Base-by-base conservation (phyloP, 192 early-diverging fungal species). In the Dissophora globulifera region DNA sequence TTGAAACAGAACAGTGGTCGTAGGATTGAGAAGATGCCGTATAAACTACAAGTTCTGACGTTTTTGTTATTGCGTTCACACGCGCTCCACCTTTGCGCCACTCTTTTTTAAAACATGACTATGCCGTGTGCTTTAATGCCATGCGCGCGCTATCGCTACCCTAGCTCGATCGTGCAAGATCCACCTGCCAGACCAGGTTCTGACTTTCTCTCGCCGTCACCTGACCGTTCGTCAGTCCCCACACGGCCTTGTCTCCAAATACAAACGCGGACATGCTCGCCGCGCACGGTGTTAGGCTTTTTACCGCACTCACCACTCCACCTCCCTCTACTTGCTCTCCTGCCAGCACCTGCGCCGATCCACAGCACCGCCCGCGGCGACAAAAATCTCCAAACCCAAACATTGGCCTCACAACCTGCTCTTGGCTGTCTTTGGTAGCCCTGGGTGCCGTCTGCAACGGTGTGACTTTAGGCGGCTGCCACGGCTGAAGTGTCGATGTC, bases 181-280 rank as follows among this genome's bases (percentile, higher is more conserved):
- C 72, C 6, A 76, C 61, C n/a, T 76, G 58, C 72, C 72, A 76
- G 29, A 76, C 64, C 7, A 76, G 51, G 16, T 20, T 55, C 30
- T 56, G 72, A 13, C 23, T 50, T 29, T 76, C 72, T 17, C 43
- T 26, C 1, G 25, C 31, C 3, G 61, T 35, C 2, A 29, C 22
- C 9, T 20, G 12, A 4, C 55, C 46, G 4, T 61, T 58, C 23
- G 13, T 42, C 35, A 61, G 62, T 15, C 63, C 58, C 72, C 72
- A 76, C 20, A 67, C 63, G 20, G 52, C 64, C 38, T 55, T 61
- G 16, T 45, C 23, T 2, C 72, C 63, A 56, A 76, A 66, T 1
- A 76, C 72, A 17, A 67, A 31, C 17, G 29, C 38, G 1, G 72
- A 55, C 72, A 76, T 76, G 23, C 72, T 76, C 22, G 63, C 42